Percentiles rank a stretch among this genome's conserved stretches.
Evolutionary conservation across 306 rosid genomes (phyloP).

Genomic region (Sesbania bispinosa): DNA sequence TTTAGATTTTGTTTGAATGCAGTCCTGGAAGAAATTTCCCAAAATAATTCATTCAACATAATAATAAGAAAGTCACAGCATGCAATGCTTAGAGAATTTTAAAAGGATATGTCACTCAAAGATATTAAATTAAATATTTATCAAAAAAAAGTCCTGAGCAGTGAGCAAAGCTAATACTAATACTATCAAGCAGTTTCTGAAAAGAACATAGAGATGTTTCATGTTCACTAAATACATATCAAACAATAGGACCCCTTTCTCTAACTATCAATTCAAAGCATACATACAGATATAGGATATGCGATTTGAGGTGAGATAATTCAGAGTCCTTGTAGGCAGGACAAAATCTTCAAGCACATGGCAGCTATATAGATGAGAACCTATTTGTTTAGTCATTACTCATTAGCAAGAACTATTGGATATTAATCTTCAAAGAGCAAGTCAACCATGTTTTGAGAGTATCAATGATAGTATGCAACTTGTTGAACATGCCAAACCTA

Average conservation of each 20-base stretch:
- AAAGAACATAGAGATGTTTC: neutral
- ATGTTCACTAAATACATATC: neutral
- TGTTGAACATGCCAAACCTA: constrained; percentile 9
- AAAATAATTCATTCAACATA: neutral
- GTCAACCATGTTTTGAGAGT: neutral
- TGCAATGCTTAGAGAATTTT: neutral
- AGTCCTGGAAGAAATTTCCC: neutral
- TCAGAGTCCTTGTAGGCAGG: neutral
- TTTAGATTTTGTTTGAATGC: neutral
- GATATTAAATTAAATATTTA: neutral
- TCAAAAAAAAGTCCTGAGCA: neutral
- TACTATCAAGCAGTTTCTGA: neutral
- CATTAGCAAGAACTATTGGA: neutral
- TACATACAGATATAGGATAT: too few relatives aligned
- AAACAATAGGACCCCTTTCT: neutral
- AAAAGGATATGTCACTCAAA: neutral
- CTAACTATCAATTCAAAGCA: constrained; percentile 10
- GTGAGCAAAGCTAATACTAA: neutral
- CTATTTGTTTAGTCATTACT: neutral
- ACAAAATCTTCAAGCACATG: neutral
- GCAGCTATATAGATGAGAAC: neutral
- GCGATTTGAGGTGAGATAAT: neutral
- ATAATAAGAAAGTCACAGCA: neutral
- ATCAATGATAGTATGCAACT: constrained; percentile 2
- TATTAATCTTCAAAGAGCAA: neutral